phyloP scores from a whole-genome alignment of 2,329 filamentous ascomycete species.

The Bipolaris bicolor region DNA sequence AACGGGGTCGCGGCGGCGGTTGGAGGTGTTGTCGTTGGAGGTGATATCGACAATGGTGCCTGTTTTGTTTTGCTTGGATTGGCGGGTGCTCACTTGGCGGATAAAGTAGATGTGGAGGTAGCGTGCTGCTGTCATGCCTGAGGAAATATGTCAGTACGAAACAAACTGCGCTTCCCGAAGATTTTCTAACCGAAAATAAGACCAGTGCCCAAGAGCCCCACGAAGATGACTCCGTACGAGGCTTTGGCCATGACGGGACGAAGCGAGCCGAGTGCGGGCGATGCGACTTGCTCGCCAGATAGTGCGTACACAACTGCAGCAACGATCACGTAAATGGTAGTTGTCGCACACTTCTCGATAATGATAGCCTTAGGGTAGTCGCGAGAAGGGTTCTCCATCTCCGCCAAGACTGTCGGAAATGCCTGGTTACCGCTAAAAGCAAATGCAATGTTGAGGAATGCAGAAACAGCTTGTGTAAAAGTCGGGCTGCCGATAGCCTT shows the following conservation, averaged over 20 bases:
- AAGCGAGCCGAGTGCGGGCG: conserved; percentile 32
- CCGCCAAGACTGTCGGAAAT: conserved; percentile 35
- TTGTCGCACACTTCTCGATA: conserved; percentile 35
- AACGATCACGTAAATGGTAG: conserved; percentile 30
- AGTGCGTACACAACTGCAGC: conserved; percentile 33
- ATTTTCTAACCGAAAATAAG: conserved; percentile 23
- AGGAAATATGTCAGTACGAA: not conserved
- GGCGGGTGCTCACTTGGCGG: conserved; percentile 23
- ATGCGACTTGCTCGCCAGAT: conserved; percentile 34
- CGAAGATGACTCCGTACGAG: conserved; percentile 29
- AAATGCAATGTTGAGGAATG: conserved; percentile 38
- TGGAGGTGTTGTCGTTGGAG: conserved; percentile 13
- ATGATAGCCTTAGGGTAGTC: conserved; percentile 36
- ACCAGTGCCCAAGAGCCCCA: conserved; percentile 34
- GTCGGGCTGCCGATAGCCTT: conserved; percentile 30
- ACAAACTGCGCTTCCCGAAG: not conserved
- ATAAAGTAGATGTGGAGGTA: conserved; percentile 34
- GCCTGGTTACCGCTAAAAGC: conserved; percentile 39
- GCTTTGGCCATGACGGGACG: conserved; percentile 32
- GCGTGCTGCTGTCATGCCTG: conserved; percentile 27
- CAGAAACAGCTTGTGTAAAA: conserved; percentile 31
- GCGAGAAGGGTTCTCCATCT: conserved; percentile 36
- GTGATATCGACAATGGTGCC: conserved; percentile 6
- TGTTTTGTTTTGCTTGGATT: conserved; percentile 19
- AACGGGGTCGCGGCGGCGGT: conserved; percentile 26